These are phyloP conservation scores for Fonsecaea pedrosoi DNA, from an alignment of 2,329 filamentous ascomycete species.

Conservation along the genomic window DNA sequence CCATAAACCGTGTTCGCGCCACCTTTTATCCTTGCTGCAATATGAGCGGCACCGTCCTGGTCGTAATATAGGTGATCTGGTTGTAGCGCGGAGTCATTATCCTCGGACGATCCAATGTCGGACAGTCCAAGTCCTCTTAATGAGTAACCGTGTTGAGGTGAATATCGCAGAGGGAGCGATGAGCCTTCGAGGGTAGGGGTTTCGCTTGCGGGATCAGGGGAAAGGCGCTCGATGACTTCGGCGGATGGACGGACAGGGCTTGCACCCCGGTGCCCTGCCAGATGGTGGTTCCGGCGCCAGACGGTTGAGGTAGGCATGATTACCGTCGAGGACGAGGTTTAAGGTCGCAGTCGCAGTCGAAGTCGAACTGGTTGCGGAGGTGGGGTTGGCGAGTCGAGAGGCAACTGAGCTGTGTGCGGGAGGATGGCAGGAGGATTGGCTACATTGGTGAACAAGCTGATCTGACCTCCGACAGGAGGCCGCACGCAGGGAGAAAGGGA, in stretches of 20 bases:
- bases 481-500: conserved; percentile 20
- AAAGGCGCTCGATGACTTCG: conserved; percentile 38
- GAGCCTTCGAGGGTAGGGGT: conserved; percentile 18
- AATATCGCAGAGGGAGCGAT: conserved; percentile 10
- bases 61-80: conserved; percentile 38
- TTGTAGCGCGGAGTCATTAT: conserved; percentile 22
- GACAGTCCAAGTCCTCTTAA: conserved; percentile 36
- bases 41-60: conserved; percentile 36
- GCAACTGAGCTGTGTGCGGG: conserved; percentile 18
- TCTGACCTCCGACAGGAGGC: conserved; percentile 31
- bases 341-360: conserved; percentile 13
- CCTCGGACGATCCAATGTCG: conserved; percentile 21
- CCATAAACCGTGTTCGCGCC: conserved; percentile 21
- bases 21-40: conserved; percentile 30
- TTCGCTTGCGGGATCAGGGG: conserved; percentile 34
- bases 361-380: conserved; percentile 30
- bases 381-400: conserved; percentile 28
- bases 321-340: conserved; percentile 16
- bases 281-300: conserved; percentile 35
- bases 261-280: conserved; percentile 21
- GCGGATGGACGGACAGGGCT: conserved; percentile 34
- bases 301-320: conserved; percentile 39
- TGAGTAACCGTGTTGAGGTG: conserved; percentile 21
- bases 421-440: conserved; percentile 20
- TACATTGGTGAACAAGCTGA: conserved; percentile 32